Percentiles rank a stretch among this genome's conserved stretches.
Evolutionary conservation across 1,284 basidiomycete species (phyloP).

Genomic region (Tilletia walkeri): DNA sequence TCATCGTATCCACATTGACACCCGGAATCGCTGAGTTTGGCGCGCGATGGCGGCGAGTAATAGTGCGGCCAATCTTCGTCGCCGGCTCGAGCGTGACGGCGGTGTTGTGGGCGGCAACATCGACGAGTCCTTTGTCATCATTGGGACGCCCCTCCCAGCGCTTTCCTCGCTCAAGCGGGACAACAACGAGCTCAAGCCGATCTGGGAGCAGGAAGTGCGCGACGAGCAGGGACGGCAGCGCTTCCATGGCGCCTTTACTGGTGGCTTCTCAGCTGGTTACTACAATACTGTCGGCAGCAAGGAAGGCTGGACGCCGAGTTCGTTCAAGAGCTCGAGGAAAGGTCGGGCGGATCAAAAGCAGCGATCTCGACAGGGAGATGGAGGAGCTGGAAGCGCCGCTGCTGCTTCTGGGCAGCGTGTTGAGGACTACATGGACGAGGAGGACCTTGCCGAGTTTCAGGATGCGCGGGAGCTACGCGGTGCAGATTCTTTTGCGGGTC

Average conservation of each 20-base stretch:
- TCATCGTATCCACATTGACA: too few relatives aligned
- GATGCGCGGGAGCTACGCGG: slow-evolving; percentile 66
- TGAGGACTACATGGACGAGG: slow-evolving; percentile 98
- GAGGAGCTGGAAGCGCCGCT: slow-evolving; percentile 29
- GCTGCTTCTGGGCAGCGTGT: slow-evolving; percentile 63
- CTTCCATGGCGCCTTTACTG: slow-evolving; percentile 95
- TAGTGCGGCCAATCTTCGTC: not conserved
- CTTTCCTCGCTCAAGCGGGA: slow-evolving; percentile 80
- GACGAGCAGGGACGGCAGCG: slow-evolving; percentile 90
- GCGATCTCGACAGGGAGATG: too few relatives aligned
- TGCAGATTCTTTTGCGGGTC: slow-evolving; percentile 20
- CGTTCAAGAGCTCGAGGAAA: slow-evolving; percentile 65
- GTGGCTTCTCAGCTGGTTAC: slow-evolving; percentile 95
- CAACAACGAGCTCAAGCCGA: slow-evolving; percentile 84
- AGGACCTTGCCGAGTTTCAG: slow-evolving; percentile 79
- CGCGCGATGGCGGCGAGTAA: slow-evolving; percentile 8
- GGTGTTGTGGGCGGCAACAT: not conserved
- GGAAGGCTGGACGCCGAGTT: slow-evolving; percentile 92
- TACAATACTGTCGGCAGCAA: slow-evolving; percentile 94
- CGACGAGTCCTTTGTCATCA: slow-evolving; percentile 60
- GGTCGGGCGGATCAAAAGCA: slow-evolving; percentile 57
- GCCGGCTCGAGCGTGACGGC: not conserved
- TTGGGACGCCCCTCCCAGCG: slow-evolving; percentile 85
- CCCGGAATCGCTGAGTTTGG: not conserved
- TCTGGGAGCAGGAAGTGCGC: slow-evolving; percentile 95